phyloP scores from a whole-genome alignment of 2,329 filamentous ascomycete genomes.

The Neodidymelliopsis sp. region DNA sequence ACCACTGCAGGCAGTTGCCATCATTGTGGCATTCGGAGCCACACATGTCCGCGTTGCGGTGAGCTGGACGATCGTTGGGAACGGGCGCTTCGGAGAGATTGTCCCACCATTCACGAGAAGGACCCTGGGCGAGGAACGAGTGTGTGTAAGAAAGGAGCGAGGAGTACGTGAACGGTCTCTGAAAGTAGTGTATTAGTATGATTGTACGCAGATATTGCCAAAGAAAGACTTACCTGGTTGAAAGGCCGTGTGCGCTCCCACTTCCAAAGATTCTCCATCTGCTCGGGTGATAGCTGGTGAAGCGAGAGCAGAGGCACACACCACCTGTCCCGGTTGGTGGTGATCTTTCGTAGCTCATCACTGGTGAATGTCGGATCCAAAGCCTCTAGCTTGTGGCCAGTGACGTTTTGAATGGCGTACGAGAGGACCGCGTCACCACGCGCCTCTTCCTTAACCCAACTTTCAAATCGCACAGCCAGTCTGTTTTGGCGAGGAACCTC shows the following conservation, averaged over 20 bases:
- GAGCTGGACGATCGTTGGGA: conserved; percentile 45
- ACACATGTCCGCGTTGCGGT: conserved; percentile 43
- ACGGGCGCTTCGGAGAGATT: conserved; percentile 44
- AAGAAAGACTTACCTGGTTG: conserved; percentile 32
- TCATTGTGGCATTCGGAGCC: conserved; percentile 46
- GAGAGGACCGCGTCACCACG: conserved; percentile 52
- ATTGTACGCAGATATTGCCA: not conserved
- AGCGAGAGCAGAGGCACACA: conserved; percentile 53
- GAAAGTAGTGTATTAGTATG: too few species aligned
- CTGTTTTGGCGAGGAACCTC: conserved; percentile 44
- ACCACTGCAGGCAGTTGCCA: conserved; percentile 46
- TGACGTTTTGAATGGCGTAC: conserved; percentile 48
- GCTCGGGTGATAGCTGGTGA: conserved; percentile 51
- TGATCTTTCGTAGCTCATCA: conserved; percentile 59
- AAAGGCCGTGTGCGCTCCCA: conserved; percentile 53
- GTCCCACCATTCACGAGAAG: conserved; percentile 47
- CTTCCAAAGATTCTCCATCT: conserved; percentile 60
- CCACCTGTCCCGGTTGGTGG: conserved; percentile 51
- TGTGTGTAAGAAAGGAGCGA: conserved; percentile 49
- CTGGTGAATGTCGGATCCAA: conserved; percentile 50
- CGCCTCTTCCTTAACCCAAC: conserved; percentile 54
- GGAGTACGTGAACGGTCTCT: conserved; percentile 50
- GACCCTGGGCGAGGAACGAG: conserved; percentile 40
- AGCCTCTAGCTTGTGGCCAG: conserved; percentile 46
- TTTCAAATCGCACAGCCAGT: conserved; percentile 42